phyloP scores from a whole-genome alignment of 495 filamentous ascomycete species.

The Penicillium robsamsonii region DNA sequence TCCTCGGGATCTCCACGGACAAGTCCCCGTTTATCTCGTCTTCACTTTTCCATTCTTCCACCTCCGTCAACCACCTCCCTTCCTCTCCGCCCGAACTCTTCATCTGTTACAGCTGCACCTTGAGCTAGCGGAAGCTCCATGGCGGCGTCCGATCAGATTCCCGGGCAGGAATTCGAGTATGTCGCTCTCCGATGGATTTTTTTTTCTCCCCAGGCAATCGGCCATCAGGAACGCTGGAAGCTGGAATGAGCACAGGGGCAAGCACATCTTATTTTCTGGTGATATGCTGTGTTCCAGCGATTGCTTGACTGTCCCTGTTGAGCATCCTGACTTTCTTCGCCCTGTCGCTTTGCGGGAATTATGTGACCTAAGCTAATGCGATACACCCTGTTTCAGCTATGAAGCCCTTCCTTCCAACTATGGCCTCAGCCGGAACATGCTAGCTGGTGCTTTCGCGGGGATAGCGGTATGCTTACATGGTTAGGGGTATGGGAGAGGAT shows the following conservation, averaged over 20 bases:
- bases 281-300: neutral
- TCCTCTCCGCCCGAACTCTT: conserved; percentile 12
- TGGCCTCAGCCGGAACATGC: conserved; percentile 72
- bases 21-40: conserved; percentile 25
- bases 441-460: conserved; percentile 93
- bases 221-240: neutral
- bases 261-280: neutral
- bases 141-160: conserved; percentile 40
- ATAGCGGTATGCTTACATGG: conserved; percentile 68
- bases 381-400: conserved; percentile 48
- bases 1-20: conserved; percentile 20
- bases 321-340: neutral
- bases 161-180: conserved; percentile 47
- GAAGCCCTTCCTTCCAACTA: conserved; percentile 70
- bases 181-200: conserved; percentile 20
- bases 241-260: neutral
- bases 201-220: conserved; percentile 8
- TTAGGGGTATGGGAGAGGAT: neutral
- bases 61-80: neutral
- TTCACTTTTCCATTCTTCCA: conserved; percentile 8
- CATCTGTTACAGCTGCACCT: conserved; percentile 33
- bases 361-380: conserved; percentile 22
- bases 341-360: conserved; percentile 1
- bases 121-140: conserved; percentile 43
- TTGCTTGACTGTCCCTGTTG: neutral